A percentile compares a stretch with the other conserved stretches of the same genome.
phyloP scores from a whole-genome alignment of 257 asterid species.

The Solanum phureja region DNA sequence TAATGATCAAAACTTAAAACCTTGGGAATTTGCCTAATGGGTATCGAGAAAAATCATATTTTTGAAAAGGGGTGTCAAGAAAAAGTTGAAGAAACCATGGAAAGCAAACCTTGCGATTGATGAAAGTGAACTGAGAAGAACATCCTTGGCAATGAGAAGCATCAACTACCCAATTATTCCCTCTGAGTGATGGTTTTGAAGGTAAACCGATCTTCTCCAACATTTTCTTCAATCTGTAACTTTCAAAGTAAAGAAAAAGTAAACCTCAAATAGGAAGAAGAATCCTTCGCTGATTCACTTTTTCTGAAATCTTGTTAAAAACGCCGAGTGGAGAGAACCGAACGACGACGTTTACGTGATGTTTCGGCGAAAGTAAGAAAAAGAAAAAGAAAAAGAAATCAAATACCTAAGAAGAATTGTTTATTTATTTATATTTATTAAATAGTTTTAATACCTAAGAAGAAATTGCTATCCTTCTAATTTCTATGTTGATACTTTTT shows the following conservation, averaged over 20 bases:
- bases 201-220: conserved; percentile 95
- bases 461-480: not conserved
- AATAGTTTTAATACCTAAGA: not conserved
- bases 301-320: not conserved
- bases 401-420: not conserved
- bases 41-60: not conserved
- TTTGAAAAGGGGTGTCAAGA: not conserved
- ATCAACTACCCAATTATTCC: conserved; percentile 84
- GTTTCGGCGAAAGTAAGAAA: not conserved
- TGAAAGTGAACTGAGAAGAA: conserved; percentile 87
- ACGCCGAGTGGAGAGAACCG: not conserved
- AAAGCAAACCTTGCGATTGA: conserved; percentile 82
- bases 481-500: not conserved
- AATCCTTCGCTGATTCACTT: not conserved
- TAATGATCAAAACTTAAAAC: not conserved
- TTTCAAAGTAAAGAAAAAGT: not conserved
- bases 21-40: not conserved
- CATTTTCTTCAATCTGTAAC: conserved; percentile 29
- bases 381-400: not conserved
- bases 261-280: not conserved
- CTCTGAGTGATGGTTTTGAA: conserved; percentile 76
- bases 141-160: conserved; percentile 97
- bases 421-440: no score
- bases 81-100: not conserved
- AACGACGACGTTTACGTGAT: not conserved